Evolutionary conservation across 108 stramenopile genomes (phyloP).

Genomic region (Tribonema minus): DNA sequence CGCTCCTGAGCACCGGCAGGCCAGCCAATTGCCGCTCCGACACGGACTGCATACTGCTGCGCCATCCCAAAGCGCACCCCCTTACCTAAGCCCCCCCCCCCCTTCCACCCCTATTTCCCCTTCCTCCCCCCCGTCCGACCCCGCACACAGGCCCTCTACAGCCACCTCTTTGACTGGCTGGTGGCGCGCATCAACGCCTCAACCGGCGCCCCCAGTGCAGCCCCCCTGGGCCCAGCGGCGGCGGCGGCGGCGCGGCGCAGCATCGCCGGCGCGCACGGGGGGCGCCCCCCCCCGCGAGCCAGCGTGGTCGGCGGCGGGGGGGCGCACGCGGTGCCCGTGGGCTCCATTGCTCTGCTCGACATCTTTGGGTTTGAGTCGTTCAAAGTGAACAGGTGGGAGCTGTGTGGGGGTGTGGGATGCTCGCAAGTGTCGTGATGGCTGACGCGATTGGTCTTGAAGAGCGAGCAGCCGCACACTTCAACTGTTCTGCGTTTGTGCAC

Average conservation of each 20-base stretch:
- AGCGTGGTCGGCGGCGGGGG: not conserved
- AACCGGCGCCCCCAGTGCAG: constrained; percentile 54
- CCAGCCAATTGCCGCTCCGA: too few species aligned
- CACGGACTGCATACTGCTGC: too few species aligned
- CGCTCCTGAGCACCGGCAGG: too few species aligned
- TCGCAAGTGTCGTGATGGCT: not conserved
- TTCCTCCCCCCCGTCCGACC: too few species aligned
- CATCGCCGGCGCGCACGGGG: not conserved
- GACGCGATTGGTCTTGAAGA: not conserved
- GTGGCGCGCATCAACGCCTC: constrained; percentile 72
- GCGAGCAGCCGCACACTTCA: not conserved
- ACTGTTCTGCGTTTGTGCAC: not conserved
- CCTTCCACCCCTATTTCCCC: too few species aligned
- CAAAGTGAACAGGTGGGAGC: constrained; percentile 61
- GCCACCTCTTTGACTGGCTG: constrained; percentile 80
- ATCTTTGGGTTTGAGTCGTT: constrained; percentile 66
- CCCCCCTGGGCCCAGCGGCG: not conserved
- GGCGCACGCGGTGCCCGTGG: constrained; percentile 8
- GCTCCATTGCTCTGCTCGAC: constrained; percentile 62
- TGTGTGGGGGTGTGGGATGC: too few species aligned
- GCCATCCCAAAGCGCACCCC: too few species aligned
- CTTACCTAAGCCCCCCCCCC: too few species aligned
- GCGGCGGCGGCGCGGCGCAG: not conserved
- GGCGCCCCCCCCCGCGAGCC: not conserved
- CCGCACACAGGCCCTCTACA: too few species aligned